A percentile compares a stretch with the other conserved stretches of the same genome.
These are phyloP conservation scores for Eucalyptus sp. DNA, from an alignment of 345 rosid species.

Conservation along the genomic window DNA sequence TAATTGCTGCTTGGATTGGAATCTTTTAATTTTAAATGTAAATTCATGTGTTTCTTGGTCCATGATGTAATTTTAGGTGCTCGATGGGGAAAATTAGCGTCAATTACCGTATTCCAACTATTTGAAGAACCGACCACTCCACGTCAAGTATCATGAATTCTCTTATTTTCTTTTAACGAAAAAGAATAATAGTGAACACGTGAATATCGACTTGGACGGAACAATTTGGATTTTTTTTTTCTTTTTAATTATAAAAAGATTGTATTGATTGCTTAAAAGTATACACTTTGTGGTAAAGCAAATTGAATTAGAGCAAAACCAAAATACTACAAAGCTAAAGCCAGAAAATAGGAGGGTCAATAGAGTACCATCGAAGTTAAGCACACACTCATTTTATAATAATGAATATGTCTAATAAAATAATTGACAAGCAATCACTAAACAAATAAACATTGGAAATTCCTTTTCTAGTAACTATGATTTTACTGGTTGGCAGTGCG, in stretches of 20 bases:
- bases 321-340: neutral
- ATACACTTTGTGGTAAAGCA: neutral
- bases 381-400: neutral
- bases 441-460: too few species aligned
- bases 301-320: neutral
- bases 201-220: neutral
- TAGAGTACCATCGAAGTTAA: neutral
- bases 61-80: neutral
- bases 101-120: neutral
- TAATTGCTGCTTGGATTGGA: neutral
- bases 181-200: neutral
- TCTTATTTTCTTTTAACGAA: neutral
- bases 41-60: neutral
- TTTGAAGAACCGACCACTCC: neutral
- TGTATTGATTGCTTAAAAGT: neutral
- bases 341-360: neutral
- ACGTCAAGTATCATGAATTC: neutral
- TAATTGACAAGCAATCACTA: too few species aligned
- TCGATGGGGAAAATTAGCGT: neutral
- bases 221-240: neutral
- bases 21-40: neutral
- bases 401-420: neutral
- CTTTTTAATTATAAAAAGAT: neutral
- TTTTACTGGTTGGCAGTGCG: fast-evolving
- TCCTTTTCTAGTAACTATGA: neutral